Evolutionary conservation across 2,329 filamentous ascomycete genomes (phyloP), one percentile per base, ranked within the genome.

Genomic region (Torrubiella hemipterigena): DNA sequence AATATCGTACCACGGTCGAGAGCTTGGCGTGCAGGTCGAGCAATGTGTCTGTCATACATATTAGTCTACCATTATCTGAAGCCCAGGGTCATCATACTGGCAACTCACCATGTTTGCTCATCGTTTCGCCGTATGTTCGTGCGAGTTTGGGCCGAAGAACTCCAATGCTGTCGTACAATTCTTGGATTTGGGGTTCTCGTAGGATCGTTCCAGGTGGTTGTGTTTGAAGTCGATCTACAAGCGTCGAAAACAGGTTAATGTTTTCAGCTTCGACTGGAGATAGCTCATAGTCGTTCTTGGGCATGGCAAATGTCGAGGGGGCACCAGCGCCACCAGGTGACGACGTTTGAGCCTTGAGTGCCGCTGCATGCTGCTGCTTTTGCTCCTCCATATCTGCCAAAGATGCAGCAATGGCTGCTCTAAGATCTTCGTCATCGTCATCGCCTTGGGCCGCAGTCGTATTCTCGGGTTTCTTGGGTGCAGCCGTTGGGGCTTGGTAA

Each of bases 331-430:
- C 38, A n/a, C n/a, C n/a, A 4, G 46, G 37, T 7, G 45, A 67
- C 1, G 71, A 68, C 2, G 80, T 72, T 38, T 91, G 84, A 48
- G 84, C 76, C 51, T 91, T 93, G 45, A 96, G 68, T 3, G 76
- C 77, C 5, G 81, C 82, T 2, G 86, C 76, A 52, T 96, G 86
- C 43, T 77, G 78, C 58, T 89, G 81, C 65, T 98, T 96, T 53
- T 98, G 89, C 54, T 95, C 83, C 56, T 98, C 91, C 85, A 96
- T 95, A 49, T 98, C 91, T 16, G 83, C 81, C 36, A 98, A 54
- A 5, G 91, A 96, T 13, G 93, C 87, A 21, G 87, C 89, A 50
- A 98, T 96, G 4, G 91, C 91, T 17, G 89, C 86, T 51, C 91
- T 93, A 17, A 98, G 61, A 47, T 96, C 89, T 1, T 84, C 80